Evolutionary conservation across 2,329 filamentous ascomycete genomes (phyloP).

Genomic region (Aplosporella prunicola): DNA sequence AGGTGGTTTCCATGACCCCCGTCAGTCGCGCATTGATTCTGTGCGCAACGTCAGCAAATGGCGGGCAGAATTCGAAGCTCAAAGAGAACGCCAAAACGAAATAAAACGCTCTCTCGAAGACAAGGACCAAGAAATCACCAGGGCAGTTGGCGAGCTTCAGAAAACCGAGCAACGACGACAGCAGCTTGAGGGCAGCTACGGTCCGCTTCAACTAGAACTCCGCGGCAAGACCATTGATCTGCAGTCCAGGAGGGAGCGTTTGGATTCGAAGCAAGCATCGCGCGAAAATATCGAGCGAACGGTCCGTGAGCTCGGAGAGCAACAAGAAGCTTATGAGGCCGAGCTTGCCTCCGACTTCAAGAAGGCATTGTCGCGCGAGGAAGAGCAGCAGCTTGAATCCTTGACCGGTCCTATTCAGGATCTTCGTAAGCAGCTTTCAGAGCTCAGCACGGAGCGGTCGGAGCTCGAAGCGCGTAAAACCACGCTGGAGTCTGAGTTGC

Average conservation of each 20-base stretch:
- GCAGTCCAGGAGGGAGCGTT: slow-evolving; percentile 60
- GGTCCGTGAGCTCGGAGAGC: slow-evolving; percentile 52
- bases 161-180: slow-evolving; percentile 71
- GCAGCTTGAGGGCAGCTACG: slow-evolving; percentile 73
- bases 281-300: slow-evolving; percentile 59
- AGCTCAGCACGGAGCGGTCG: slow-evolving; percentile 61
- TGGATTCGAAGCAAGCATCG: slow-evolving; percentile 59
- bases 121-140: slow-evolving; percentile 82
- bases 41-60: slow-evolving; percentile 66
- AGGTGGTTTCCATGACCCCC: slow-evolving; percentile 83
- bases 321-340: slow-evolving; percentile 64
- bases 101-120: slow-evolving; percentile 62
- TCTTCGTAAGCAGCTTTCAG: slow-evolving; percentile 66
- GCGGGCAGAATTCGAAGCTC: slow-evolving; percentile 62
- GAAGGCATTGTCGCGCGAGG: slow-evolving; percentile 72
- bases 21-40: slow-evolving; percentile 77
- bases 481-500: slow-evolving; percentile 74
- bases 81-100: slow-evolving; percentile 53
- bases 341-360: slow-evolving; percentile 85
- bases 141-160: slow-evolving; percentile 71
- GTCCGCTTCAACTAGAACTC: slow-evolving; percentile 68
- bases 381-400: slow-evolving; percentile 69
- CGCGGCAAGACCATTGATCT: slow-evolving; percentile 65
- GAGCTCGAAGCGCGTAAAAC: slow-evolving; percentile 74
- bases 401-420: slow-evolving; percentile 62